phyloP scores from a whole-genome alignment of 306 rosid species.

The Pyrus communis region DNA sequence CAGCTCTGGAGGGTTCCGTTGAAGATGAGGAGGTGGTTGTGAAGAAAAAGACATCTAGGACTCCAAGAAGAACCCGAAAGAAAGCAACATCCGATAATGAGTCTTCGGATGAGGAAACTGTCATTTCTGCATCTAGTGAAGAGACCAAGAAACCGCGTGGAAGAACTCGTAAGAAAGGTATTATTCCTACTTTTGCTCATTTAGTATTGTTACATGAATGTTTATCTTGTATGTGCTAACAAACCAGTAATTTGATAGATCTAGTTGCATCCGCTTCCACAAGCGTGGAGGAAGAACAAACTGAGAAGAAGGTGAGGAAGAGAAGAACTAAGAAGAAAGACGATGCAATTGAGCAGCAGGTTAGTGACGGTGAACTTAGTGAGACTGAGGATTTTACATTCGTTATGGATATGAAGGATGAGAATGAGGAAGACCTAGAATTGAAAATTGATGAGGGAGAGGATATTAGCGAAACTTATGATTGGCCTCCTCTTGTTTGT shows the following conservation, averaged over 20 bases:
- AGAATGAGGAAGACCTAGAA: constrained; percentile 44
- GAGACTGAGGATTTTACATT: constrained; percentile 47
- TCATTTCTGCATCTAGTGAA: constrained; percentile 24
- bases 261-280: constrained; percentile 45
- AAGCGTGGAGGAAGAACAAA: constrained; percentile 42
- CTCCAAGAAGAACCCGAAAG: constrained; percentile 47
- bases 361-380: constrained; percentile 31
- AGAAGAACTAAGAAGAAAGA: constrained; percentile 43
- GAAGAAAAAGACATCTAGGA: constrained; percentile 46
- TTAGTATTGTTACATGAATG: background rate
- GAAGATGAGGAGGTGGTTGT: constrained; percentile 50
- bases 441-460: constrained; percentile 56
- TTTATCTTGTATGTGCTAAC: constrained; percentile 15
- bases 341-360: constrained; percentile 30
- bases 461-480: constrained; percentile 63
- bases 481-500: constrained; percentile 98
- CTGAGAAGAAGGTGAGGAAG: constrained; percentile 53
- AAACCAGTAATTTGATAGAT: constrained; percentile 7
- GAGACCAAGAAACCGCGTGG: constrained; percentile 45
- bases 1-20: constrained; percentile 28
- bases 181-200: constrained; percentile 4
- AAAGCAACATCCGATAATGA: constrained; percentile 37
- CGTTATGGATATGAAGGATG: constrained; percentile 39
- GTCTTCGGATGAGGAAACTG: constrained; percentile 32
- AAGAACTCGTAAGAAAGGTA: constrained; percentile 57